Conservation (phyloP, 805 yeast genomes). For the Starmerella tilneyi region DNA sequence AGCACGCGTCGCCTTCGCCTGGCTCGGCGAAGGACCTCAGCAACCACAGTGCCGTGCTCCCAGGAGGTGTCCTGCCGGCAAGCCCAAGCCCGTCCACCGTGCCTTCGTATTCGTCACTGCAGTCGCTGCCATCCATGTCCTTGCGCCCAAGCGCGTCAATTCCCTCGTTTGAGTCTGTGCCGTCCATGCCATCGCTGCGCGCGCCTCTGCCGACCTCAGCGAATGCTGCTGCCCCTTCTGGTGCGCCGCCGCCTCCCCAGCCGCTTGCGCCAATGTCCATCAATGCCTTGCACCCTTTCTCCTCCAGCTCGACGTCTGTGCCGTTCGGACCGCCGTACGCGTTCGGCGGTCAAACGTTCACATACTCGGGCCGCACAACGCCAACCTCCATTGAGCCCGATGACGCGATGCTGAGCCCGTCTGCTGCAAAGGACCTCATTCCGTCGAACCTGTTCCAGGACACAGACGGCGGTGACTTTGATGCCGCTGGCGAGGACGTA, state of each 20-base stretch:
- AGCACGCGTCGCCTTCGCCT: neutral
- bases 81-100: conserved; percentile 2
- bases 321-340: neutral
- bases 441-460: conserved; percentile 19
- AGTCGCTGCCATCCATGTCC: conserved; percentile 1
- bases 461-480: neutral
- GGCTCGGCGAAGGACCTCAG: conserved; percentile 2
- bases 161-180: neutral
- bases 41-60: neutral
- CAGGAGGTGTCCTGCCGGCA: no score
- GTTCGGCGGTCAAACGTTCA: neutral
- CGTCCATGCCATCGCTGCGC: neutral
- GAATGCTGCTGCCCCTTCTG: neutral
- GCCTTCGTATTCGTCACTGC: neutral
- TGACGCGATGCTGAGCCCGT: conserved; percentile 7
- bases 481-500: neutral
- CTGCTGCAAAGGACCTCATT: conserved; percentile 12
- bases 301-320: neutral
- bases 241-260: neutral
- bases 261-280: neutral
- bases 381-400: neutral
- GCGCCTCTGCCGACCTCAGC: no score
- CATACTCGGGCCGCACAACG: neutral
- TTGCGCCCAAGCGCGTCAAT: neutral
- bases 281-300: neutral